Conservation (phyloP, 1,139 yeast genomes). For the Lodderomyces orthopsilosis region DNA sequence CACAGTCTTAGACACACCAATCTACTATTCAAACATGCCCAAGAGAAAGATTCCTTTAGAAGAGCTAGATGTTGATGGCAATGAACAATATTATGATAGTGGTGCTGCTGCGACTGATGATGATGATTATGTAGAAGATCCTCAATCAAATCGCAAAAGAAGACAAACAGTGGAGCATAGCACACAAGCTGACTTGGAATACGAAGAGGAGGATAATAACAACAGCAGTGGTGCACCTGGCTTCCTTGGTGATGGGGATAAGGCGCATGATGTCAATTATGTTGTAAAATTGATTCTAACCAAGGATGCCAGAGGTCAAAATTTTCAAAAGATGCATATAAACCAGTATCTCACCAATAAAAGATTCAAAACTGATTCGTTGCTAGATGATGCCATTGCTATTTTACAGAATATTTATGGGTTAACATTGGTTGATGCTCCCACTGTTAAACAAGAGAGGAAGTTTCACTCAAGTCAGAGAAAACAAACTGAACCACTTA, state of each 20-base stretch:
- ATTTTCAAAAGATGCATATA: conserved; percentile 28
- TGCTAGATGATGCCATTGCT: conserved; percentile 17
- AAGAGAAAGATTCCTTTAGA: conserved; percentile 8
- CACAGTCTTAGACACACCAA: too few species aligned
- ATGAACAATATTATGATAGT: not conserved
- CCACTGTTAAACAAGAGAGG: conserved; percentile 11
- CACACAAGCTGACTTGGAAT: conserved; percentile 8
- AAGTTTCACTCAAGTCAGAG: not conserved
- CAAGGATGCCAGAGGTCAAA: conserved; percentile 24
- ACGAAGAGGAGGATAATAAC: not conserved
- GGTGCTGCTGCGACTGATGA: not conserved
- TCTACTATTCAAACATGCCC: too few species aligned
- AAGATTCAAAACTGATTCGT: conserved; percentile 17
- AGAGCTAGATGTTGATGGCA: conserved; percentile 4
- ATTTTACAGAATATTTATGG: conserved; percentile 32
- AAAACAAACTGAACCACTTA: too few species aligned
- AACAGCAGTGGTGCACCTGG: not conserved
- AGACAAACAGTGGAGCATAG: conserved; percentile 4
- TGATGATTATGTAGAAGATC: not conserved
- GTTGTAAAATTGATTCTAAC: conserved; percentile 24
- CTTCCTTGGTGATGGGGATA: conserved; percentile 6
- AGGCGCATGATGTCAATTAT: conserved; percentile 16
- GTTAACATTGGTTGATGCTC: conserved; percentile 23
- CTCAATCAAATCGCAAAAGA: not conserved
- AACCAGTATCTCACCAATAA: conserved; percentile 17